Evolutionary conservation across 192 early-diverging fungal genomes (phyloP), one percentile per base, ranked within the genome.

Genomic region (Coemansia sp.): DNA sequence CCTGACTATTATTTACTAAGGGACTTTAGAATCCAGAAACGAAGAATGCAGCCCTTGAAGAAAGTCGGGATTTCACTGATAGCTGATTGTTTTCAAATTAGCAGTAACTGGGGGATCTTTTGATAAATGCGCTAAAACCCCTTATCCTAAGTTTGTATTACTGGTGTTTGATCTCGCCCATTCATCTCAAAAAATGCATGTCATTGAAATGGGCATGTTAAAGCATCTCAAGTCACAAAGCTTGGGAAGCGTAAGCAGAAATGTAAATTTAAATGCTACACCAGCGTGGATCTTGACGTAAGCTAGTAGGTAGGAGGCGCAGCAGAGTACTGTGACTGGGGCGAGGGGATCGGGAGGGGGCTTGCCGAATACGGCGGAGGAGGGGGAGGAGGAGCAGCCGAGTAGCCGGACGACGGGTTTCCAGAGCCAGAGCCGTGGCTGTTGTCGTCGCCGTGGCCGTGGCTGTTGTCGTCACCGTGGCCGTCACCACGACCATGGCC

Each of bases 371-470:
- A 51, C 7, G 21, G 25, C 48, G 20, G 48, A 51, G 48, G 20
- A 1, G 2, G 23, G 20, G 48, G 48, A 5, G 48, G 48, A 8
- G 48, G 48, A 23, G 1, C 16, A 13, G 48, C 48, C 25, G 48
- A 51, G 48, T 51, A 51, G 23, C 48, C 48, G 7, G 48, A 51
- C 20, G 48, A 51, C 1, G 48, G 48, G 48, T 26, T 26, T 1
- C 37, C 37, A 40, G 8, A 15, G 37, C 51, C 48, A 8, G 53
- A 15, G 39, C 34, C 56, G 18, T 43, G 20, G 29, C 16, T 43
- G 12, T 61, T 9, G 26, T 21, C 51, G 33, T 45, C 10, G 26
- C 35, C 56, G 21, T 74, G 10, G 29, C 29, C 57, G 58, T 42
- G 16, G 31, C 20, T 33, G 4, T 43, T 45, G 26, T 63, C 42